Conservation (phyloP, 169 alveolate species). For the Theileria parva region DNA sequence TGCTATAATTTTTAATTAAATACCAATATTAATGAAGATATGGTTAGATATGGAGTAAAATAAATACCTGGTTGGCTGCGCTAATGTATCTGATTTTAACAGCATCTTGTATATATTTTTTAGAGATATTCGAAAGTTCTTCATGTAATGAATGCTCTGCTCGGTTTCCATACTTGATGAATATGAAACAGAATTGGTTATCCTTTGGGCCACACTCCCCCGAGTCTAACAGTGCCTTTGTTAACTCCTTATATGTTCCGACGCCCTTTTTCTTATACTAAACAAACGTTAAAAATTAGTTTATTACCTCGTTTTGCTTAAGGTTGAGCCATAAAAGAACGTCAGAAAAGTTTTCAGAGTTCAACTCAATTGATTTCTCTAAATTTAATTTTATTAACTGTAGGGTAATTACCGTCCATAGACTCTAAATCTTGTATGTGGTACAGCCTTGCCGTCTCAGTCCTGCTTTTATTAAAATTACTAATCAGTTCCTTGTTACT, state of each 20-base stretch:
- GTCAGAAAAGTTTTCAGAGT: conserved; percentile 26
- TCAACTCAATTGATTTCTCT: conserved; percentile 46
- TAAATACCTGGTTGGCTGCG: conserved; percentile 45
- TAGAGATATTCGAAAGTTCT: conserved; percentile 68
- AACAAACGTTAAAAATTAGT: not conserved
- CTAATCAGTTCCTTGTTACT: conserved; percentile 56
- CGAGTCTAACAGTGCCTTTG: conserved; percentile 49
- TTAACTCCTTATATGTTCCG: conserved; percentile 65
- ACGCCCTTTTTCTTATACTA: conserved; percentile 20
- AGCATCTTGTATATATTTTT: conserved; percentile 70
- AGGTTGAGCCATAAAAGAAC: conserved; percentile 53
- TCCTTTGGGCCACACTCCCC: conserved; percentile 76
- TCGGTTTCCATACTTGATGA: conserved; percentile 37
- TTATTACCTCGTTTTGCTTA: conserved; percentile 30
- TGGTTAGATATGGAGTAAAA: not conserved
- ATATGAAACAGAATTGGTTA: conserved; percentile 68
- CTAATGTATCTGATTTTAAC: conserved; percentile 67
- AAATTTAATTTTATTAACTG: not conserved
- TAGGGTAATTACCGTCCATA: conserved; percentile 22
- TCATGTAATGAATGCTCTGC: conserved; percentile 48
- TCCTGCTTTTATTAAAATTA: conserved; percentile 53
- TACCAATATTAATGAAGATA: not conserved
- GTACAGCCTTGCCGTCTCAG: conserved; percentile 60
- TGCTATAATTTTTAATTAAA: not conserved
- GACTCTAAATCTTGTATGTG: conserved; percentile 51